Percentiles rank a stretch among this genome's conserved stretches.
phyloP scores from a whole-genome alignment of 1,139 yeast species.

The Nakaseomyces sp. region DNA sequence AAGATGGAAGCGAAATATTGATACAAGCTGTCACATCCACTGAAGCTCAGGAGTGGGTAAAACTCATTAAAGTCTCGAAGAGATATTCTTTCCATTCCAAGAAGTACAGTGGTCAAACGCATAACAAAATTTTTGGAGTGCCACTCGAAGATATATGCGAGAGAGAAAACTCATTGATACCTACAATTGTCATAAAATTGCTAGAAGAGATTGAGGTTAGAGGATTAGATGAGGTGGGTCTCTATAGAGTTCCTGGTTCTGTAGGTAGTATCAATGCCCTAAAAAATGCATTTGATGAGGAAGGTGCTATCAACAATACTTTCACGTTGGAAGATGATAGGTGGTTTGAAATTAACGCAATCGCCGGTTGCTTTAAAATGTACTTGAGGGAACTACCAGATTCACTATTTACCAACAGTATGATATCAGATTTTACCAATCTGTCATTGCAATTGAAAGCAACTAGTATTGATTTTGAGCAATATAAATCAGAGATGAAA shows the following conservation, averaged over 20 bases:
- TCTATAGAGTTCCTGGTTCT: conserved; percentile 88
- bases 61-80: conserved; percentile 35
- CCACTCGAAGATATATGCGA: conserved; percentile 70
- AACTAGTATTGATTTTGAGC: conserved; percentile 17
- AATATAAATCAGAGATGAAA: conserved; percentile 28
- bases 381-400: conserved; percentile 85
- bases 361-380: conserved; percentile 83
- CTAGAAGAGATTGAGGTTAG: conserved; percentile 69
- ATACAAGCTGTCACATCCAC: conserved; percentile 60
- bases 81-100: conserved; percentile 37
- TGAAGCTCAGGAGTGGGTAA: conserved; percentile 73
- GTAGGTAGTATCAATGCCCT: conserved; percentile 65
- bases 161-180: conserved; percentile 56
- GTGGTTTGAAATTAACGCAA: conserved; percentile 75
- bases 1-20: conserved; percentile 47
- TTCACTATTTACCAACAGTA: conserved; percentile 59
- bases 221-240: conserved; percentile 84
- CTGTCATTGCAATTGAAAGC: conserved; percentile 31
- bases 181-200: conserved; percentile 55
- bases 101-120: conserved; percentile 33
- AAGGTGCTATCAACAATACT: conserved; percentile 39
- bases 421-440: conserved; percentile 44
- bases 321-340: conserved; percentile 59
- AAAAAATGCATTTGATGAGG: conserved; percentile 64
- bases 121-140: conserved; percentile 70